These are phyloP conservation scores for Chlorociboria aeruginascens DNA, from an alignment of 495 filamentous ascomycete genomes.

Conservation along the genomic window DNA sequence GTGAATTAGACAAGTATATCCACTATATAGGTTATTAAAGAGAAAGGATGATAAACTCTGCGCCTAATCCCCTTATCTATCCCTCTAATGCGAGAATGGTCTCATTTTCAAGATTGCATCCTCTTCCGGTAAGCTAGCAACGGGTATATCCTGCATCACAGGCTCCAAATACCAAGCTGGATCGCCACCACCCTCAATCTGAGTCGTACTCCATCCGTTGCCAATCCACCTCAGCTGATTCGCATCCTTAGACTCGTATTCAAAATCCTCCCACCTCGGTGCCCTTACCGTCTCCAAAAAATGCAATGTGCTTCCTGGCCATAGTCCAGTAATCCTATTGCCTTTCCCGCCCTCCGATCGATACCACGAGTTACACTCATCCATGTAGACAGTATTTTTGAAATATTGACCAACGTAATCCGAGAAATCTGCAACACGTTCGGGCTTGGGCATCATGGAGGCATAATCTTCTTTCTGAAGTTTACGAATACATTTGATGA, in stretches of 20 bases:
- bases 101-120: conserved; percentile 26
- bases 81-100: conserved; percentile 33
- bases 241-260: conserved; percentile 36
- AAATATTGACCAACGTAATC: conserved; percentile 52
- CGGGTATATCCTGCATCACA: conserved; percentile 30
- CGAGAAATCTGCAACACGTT: conserved; percentile 52
- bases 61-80: no score
- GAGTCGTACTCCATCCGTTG: conserved; percentile 36
- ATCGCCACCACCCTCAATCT: conserved; percentile 27
- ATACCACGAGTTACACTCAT: conserved; percentile 59
- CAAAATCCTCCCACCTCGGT: conserved; percentile 63
- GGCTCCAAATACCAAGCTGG: conserved; percentile 38
- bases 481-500: conserved; percentile 53
- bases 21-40: no score
- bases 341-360: conserved; percentile 42
- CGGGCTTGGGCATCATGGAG: conserved; percentile 37
- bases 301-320: conserved; percentile 52
- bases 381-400: conserved; percentile 48
- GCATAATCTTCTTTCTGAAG: conserved; percentile 49
- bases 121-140: conserved; percentile 30
- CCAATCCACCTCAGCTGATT: conserved; percentile 33
- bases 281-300: conserved; percentile 42
- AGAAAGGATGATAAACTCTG: no score
- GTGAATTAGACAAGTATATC: no score
- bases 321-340: conserved; percentile 47